phyloP scores from a whole-genome alignment of 2,329 filamentous ascomycete species.

The Didymella pinodella region DNA sequence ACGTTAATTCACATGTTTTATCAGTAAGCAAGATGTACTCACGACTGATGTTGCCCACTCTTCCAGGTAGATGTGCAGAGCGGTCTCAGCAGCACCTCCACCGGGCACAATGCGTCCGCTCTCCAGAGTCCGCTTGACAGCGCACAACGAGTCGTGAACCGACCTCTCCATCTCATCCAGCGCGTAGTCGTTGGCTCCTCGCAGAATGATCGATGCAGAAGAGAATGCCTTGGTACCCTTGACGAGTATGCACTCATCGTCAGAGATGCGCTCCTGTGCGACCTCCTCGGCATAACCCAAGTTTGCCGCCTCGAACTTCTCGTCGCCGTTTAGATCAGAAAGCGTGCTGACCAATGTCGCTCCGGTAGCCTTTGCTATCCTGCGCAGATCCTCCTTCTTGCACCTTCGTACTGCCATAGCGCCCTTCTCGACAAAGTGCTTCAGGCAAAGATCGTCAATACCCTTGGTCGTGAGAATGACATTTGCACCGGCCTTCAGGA shows the following conservation, averaged over 20 bases:
- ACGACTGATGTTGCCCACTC: slow-evolving; percentile 97
- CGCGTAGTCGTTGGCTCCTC: slow-evolving; percentile 93
- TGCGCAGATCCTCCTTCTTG: slow-evolving; percentile 97
- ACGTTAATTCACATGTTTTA: slow-evolving; percentile 8
- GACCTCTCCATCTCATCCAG: slow-evolving; percentile 99
- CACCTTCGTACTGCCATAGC: slow-evolving; percentile 95
- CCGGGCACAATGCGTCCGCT: slow-evolving; percentile 96
- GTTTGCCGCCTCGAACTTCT: slow-evolving; percentile 91
- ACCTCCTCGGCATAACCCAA: slow-evolving; percentile 94
- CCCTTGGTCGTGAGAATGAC: slow-evolving; percentile 97
- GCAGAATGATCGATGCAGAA: slow-evolving; percentile 93
- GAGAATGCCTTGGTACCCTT: slow-evolving; percentile 95
- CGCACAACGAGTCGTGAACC: slow-evolving; percentile 94
- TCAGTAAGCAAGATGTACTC: slow-evolving; percentile 44
- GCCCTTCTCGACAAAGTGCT: slow-evolving; percentile 91
- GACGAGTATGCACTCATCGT: slow-evolving; percentile 96
- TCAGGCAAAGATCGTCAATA: slow-evolving; percentile 94
- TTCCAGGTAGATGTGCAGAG: slow-evolving; percentile 97
- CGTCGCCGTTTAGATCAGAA: slow-evolving; percentile 96
- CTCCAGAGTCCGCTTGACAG: slow-evolving; percentile 96
- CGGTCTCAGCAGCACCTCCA: slow-evolving; percentile 97
- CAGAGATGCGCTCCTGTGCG: slow-evolving; percentile 96
- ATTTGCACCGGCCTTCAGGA: slow-evolving; percentile 95
- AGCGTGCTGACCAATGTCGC: slow-evolving; percentile 91
- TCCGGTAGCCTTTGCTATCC: slow-evolving; percentile 95